Percentiles rank a stretch among this genome's conserved stretches.
Conservation (phyloP, 441 rosid genomes). For the Pelargonium fulgidum region DNA sequence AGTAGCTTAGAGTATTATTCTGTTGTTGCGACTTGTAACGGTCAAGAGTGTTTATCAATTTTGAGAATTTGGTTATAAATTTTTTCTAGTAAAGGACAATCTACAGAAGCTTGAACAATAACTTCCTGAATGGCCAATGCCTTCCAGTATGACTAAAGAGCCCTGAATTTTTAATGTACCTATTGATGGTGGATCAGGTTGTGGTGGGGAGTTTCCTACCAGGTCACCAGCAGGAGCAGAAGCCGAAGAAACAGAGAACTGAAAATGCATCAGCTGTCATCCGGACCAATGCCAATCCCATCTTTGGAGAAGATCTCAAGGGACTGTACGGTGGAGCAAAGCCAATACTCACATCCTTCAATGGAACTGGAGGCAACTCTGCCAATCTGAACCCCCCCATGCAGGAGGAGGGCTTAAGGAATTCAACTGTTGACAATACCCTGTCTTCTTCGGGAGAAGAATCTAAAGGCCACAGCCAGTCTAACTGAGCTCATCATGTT, state of each 20-base stretch:
- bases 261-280: slow-evolving; percentile 32
- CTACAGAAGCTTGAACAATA: too few species aligned
- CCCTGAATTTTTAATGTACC: too few species aligned
- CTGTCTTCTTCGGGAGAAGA: slow-evolving; percentile 37
- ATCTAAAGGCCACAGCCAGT: slow-evolving; percentile 40
- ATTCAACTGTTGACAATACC: slow-evolving; percentile 29
- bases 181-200: slow-evolving; percentile 41
- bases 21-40: neutral
- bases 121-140: too few species aligned
- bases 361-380: slow-evolving; percentile 29
- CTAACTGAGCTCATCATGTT: slow-evolving; percentile 36
- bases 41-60: too few species aligned
- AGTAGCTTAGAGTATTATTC: neutral
- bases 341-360: slow-evolving; percentile 36
- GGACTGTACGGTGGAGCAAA: slow-evolving; percentile 34
- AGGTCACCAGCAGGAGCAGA: slow-evolving; percentile 74
- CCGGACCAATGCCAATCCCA: slow-evolving; percentile 27
- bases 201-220: slow-evolving; percentile 82
- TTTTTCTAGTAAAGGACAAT: too few species aligned
- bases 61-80: too few species aligned
- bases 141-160: too few species aligned
- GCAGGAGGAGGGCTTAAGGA: slow-evolving; percentile 25
- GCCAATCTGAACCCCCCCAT: slow-evolving; percentile 24
- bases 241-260: slow-evolving; percentile 56
- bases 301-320: slow-evolving; percentile 35